Evolutionary conservation across 2,329 filamentous ascomycete genomes (phyloP).

Genomic region (Beauveria asiatica): DNA sequence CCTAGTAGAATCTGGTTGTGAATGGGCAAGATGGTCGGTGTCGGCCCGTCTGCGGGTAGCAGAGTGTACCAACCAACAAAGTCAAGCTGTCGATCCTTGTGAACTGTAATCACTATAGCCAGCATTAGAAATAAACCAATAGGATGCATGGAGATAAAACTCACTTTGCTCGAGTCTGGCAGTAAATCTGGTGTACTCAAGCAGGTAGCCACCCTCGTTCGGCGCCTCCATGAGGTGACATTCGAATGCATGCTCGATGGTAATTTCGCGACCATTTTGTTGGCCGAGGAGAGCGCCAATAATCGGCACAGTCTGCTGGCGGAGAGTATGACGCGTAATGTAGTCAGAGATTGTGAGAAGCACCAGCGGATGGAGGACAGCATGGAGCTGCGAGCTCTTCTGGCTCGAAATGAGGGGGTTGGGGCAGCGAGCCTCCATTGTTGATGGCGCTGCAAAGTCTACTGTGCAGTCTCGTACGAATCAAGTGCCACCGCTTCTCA

Average conservation of each 20-base stretch:
- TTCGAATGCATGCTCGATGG: conserved; percentile 88
- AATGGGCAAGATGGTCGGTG: conserved; percentile 57
- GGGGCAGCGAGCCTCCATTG: conserved; percentile 37
- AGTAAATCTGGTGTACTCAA: conserved; percentile 66
- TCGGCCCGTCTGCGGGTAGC: conserved; percentile 65
- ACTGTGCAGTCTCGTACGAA: background rate
- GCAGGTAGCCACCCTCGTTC: conserved; percentile 44
- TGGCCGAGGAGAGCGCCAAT: conserved; percentile 85
- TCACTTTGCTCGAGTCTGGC: conserved; percentile 77
- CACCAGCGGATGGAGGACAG: conserved; percentile 85
- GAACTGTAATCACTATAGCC: conserved; percentile 69
- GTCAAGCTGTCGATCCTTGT: conserved; percentile 74
- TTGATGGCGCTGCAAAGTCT: background rate
- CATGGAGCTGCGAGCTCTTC: conserved; percentile 65
- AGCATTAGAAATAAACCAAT: background rate
- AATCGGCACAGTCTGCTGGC: conserved; percentile 65
- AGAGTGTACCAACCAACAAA: conserved; percentile 91
- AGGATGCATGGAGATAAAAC: conserved; percentile 12
- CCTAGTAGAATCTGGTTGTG: conserved; percentile 66
- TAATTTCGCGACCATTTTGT: conserved; percentile 83
- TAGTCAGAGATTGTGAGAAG: conserved; percentile 96
- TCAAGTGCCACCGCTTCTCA: background rate
- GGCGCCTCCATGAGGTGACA: conserved; percentile 47
- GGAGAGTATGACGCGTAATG: conserved; percentile 80
- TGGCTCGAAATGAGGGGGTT: conserved; percentile 58